These are phyloP conservation scores for Zalaria obscura DNA, from an alignment of 2,329 filamentous ascomycete genomes.

Conservation along the genomic window DNA sequence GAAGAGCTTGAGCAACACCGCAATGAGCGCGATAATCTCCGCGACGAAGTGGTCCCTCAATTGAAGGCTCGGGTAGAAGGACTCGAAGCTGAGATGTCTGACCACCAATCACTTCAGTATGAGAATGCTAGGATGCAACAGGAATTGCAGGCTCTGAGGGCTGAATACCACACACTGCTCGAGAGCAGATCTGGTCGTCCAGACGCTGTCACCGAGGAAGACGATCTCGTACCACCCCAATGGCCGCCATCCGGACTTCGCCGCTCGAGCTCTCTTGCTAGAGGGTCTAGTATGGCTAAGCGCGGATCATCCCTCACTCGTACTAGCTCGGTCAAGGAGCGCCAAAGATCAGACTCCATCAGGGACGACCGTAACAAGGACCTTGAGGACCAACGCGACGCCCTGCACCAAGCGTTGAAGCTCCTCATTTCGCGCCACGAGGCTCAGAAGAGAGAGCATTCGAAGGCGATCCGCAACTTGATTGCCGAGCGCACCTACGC, in stretches of 20 bases:
- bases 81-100: constrained; percentile 58
- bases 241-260: constrained; percentile 24
- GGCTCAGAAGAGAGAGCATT: constrained; percentile 67
- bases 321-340: constrained; percentile 26
- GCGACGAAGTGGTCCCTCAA: constrained; percentile 75
- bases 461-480: constrained; percentile 63
- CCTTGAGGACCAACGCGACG: constrained; percentile 84
- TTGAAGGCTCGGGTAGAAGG: constrained; percentile 64
- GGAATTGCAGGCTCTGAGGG: constrained; percentile 57
- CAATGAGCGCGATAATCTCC: constrained; percentile 82
- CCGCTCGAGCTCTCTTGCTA: constrained; percentile 44
- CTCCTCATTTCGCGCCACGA: constrained; percentile 76
- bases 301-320: constrained; percentile 14
- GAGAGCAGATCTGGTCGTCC: constrained; percentile 25
- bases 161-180: constrained; percentile 28
- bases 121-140: constrained; percentile 78
- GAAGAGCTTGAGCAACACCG: constrained; percentile 68
- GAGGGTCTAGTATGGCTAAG: constrained; percentile 26
- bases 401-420: constrained; percentile 75
- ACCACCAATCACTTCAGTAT: constrained; percentile 60
- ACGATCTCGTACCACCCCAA: constrained; percentile 17
- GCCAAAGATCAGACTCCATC: constrained; percentile 27
- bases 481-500: constrained; percentile 68
- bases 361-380: constrained; percentile 54
- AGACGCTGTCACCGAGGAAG: constrained; percentile 47